phyloP scores from a whole-genome alignment of 371 early-diverging fungal genomes.

The Blakeslea trispora region DNA sequence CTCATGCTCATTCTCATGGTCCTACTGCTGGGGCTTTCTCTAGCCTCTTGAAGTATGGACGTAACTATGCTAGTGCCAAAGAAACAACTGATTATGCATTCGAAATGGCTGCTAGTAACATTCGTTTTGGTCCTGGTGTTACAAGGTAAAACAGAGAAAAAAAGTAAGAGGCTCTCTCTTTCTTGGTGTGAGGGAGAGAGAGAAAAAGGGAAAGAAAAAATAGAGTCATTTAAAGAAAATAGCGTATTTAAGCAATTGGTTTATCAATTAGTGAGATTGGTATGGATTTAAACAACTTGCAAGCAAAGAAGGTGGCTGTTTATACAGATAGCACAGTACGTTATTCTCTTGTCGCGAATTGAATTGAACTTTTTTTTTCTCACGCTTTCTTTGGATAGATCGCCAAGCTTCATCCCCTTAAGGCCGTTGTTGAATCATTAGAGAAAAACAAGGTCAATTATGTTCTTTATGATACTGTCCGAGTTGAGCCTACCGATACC shows the following conservation, averaged over 20 bases:
- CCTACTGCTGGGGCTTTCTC: constrained; percentile 36
- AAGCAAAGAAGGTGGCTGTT: constrained; percentile 81
- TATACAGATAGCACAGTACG: constrained; percentile 82
- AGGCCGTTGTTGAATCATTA: constrained; percentile 80
- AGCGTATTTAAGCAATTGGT: too few species aligned
- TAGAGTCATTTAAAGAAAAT: too few species aligned
- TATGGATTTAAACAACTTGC: constrained; percentile 79
- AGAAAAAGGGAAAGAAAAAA: too few species aligned
- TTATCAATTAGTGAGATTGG: constrained; percentile 72
- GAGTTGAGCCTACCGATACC: constrained; percentile 85
- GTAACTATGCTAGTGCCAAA: constrained; percentile 48
- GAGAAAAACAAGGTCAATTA: constrained; percentile 68
- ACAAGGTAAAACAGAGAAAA: constrained; percentile 54
- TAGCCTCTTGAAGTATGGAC: constrained; percentile 48
- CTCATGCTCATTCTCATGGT: constrained; percentile 44
- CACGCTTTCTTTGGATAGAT: constrained; percentile 33
- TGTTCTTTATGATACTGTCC: constrained; percentile 76
- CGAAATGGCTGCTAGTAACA: constrained; percentile 89
- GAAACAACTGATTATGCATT: constrained; percentile 76
- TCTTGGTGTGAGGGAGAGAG: too few species aligned
- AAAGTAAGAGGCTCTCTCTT: not conserved
- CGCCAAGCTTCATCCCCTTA: constrained; percentile 74
- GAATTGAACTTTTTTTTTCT: constrained; percentile 26
- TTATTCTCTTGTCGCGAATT: constrained; percentile 2
- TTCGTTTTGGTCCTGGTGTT: constrained; percentile 85